Evolutionary conservation across 2,329 filamentous ascomycete species (phyloP).

Genomic region (Botrytis squamosa): DNA sequence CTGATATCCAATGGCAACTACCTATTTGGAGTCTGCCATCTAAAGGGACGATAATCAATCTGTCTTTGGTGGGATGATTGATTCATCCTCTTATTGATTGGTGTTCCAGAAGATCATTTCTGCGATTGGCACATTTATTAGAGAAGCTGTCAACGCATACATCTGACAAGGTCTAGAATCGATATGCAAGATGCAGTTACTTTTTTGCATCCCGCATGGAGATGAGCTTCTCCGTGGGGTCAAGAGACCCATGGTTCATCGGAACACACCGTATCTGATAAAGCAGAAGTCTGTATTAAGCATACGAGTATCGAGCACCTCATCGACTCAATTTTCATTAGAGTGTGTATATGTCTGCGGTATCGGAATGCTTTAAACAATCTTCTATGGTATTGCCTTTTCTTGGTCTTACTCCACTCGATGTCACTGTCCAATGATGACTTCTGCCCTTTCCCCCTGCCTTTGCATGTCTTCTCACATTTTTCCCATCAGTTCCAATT

Average conservation of each 20-base stretch:
- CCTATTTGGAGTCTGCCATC: not conserved
- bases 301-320: not conserved
- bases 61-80: not conserved
- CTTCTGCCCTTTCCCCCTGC: not conserved
- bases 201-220: not conserved
- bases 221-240: not conserved
- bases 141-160: not conserved
- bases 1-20: not conserved
- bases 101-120: not conserved
- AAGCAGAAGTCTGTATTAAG: not conserved
- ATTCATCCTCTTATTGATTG: not conserved
- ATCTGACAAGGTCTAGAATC: not conserved
- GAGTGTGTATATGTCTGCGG: not conserved
- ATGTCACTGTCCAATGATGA: not conserved
- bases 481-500: not conserved
- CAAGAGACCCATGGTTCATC: not conserved
- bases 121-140: not conserved
- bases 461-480: not conserved
- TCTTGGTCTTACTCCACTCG: not conserved
- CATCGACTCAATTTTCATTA: not conserved
- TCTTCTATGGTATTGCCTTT: not conserved
- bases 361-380: not conserved
- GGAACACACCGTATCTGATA: slow-evolving; percentile 1
- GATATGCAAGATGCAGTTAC: not conserved
- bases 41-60: not conserved